phyloP scores from a whole-genome alignment of 768 basidiomycete genomes.

The Russula foetens region DNA sequence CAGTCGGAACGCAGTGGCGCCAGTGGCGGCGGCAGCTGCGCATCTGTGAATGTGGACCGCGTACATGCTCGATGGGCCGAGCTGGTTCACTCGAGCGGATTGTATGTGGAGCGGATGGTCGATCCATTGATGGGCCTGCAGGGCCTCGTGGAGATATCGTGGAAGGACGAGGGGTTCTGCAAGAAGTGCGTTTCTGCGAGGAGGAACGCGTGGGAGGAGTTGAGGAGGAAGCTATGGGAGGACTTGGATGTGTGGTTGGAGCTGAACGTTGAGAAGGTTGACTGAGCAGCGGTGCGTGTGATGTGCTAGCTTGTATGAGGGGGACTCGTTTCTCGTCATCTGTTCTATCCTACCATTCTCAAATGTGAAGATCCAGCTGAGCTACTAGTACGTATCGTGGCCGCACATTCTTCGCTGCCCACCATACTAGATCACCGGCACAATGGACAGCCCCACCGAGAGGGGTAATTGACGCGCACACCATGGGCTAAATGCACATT shows the following conservation, averaged over 20 bases:
- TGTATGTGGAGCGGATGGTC: slow-evolving; percentile 26
- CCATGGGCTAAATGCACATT: too few species aligned
- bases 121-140: slow-evolving; percentile 33
- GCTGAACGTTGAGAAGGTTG: not conserved
- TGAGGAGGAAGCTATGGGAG: slow-evolving; percentile 14
- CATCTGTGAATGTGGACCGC: slow-evolving; percentile 8
- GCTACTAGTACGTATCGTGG: too few species aligned
- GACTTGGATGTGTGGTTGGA: slow-evolving; percentile 16
- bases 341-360: not conserved
- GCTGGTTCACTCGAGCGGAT: slow-evolving; percentile 18
- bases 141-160: slow-evolving; percentile 25
- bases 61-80: slow-evolving; percentile 16
- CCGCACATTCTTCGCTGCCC: too few species aligned
- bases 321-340: not conserved
- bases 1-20: not conserved
- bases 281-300: not conserved
- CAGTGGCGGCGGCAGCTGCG: not conserved
- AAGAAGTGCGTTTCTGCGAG: slow-evolving; percentile 27
- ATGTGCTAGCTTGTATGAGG: too few species aligned
- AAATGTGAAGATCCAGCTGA: not conserved
- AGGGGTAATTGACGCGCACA: too few species aligned
- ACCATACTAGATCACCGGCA: too few species aligned
- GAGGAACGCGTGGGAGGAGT: slow-evolving; percentile 25
- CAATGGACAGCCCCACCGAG: too few species aligned
- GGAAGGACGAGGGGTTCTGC: slow-evolving; percentile 30